These are phyloP conservation scores for Taiwanofungus camphoratus DNA, from an alignment of 1,284 basidiomycete species.

Conservation along the genomic window DNA sequence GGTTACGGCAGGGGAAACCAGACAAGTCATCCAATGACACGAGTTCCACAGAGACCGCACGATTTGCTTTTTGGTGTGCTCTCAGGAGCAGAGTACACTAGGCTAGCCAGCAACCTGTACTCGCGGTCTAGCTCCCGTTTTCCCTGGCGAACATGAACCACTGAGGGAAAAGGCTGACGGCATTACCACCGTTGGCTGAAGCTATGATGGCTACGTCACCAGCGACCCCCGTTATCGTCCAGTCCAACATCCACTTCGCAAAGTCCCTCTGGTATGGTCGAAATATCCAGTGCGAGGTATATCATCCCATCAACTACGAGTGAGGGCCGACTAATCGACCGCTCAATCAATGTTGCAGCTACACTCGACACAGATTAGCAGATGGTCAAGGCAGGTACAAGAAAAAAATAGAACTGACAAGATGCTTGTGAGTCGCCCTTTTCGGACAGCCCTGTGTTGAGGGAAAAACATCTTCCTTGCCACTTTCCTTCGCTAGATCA, in stretches of 20 bases:
- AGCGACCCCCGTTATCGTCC: conserved; percentile 34
- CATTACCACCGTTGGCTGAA: background rate
- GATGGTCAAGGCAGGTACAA: background rate
- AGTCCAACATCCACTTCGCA: conserved; percentile 34
- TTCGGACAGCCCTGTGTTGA: background rate
- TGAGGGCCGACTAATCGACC: background rate
- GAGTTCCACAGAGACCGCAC: too few species aligned
- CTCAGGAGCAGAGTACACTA: too few species aligned
- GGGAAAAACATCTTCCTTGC: conserved; percentile 20
- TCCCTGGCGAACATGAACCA: conserved; percentile 12
- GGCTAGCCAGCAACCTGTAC: too few species aligned
- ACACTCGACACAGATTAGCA: background rate
- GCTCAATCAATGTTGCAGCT: background rate
- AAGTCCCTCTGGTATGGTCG: conserved; percentile 31
- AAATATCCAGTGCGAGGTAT: conserved; percentile 30
- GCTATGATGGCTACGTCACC: conserved; percentile 30
- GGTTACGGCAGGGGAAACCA: too few species aligned
- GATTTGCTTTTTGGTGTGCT: too few species aligned
- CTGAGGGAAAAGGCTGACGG: conserved; percentile 7
- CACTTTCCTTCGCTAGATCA: conserved; percentile 29
- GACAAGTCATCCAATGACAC: too few species aligned
- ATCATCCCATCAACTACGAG: conserved; percentile 31
- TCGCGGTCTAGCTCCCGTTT: background rate
- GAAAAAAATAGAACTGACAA: background rate
- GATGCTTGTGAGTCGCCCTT: background rate